Conservation (phyloP, 331 rosid species). For the Telfairia occidentalis region DNA sequence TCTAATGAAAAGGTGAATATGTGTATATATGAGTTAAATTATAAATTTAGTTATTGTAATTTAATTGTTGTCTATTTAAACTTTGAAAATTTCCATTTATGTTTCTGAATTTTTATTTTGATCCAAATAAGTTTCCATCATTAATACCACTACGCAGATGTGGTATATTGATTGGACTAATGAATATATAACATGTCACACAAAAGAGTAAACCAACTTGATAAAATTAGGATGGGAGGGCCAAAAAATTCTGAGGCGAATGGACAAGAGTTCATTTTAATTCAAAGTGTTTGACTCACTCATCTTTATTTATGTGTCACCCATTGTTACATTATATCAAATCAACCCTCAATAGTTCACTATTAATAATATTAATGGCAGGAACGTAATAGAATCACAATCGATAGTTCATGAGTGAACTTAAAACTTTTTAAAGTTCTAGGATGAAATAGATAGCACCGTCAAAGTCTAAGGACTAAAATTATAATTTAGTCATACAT, state of each 20-base stretch:
- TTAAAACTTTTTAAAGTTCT: not conserved
- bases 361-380: not conserved
- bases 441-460: not conserved
- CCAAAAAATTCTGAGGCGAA: not conserved
- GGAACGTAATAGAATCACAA: not conserved
- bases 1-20: conserved; percentile 39
- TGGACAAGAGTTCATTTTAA: not conserved
- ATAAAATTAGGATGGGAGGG: not conserved
- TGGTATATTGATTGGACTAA: no score
- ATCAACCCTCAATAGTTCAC: no score
- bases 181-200: not conserved
- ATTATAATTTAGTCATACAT: not conserved
- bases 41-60: not conserved
- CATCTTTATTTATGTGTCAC: not conserved
- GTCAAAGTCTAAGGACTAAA: not conserved
- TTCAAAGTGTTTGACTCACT: not conserved
- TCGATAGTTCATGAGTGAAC: not conserved
- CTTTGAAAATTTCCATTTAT: not conserved
- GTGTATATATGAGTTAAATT: not conserved
- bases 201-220: not conserved
- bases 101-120: not conserved
- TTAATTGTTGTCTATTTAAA: not conserved
- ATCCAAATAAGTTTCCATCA: no score
- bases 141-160: no score
- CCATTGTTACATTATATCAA: not conserved